phyloP scores from a whole-genome alignment of 2,329 filamentous ascomycete genomes.

The Cordyceps cicadae region DNA sequence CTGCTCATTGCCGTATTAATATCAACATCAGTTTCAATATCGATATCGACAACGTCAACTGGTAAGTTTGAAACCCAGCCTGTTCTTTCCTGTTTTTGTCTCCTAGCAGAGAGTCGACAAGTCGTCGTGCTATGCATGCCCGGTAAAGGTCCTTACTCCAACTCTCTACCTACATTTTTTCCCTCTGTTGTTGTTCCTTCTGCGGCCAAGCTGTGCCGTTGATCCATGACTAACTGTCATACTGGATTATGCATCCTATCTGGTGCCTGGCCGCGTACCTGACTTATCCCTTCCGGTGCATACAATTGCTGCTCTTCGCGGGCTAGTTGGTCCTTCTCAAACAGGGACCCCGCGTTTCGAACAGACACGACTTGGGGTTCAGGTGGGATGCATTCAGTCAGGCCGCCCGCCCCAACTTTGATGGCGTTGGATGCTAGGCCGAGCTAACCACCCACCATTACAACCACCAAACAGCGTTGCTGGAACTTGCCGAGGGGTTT shows the following conservation, averaged over 20 bases:
- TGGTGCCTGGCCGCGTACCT: neutral
- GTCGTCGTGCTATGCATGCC: too few species aligned
- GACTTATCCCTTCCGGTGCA: neutral
- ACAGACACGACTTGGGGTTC: neutral
- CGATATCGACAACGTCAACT: too few species aligned
- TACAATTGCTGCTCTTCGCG: neutral
- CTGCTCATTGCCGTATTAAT: too few species aligned
- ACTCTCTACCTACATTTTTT: neutral
- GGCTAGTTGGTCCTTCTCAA: neutral
- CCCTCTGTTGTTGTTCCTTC: neutral
- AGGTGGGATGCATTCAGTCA: neutral
- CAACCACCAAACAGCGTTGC: neutral
- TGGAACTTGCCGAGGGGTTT: neutral
- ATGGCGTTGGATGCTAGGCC: neutral
- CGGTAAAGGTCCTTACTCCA: too few species aligned
- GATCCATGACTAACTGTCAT: neutral
- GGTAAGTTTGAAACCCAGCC: too few species aligned
- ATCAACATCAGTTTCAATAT: too few species aligned
- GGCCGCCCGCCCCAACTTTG: neutral
- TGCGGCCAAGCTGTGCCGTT: neutral
- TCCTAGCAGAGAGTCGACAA: too few species aligned
- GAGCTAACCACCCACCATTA: neutral
- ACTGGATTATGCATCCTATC: neutral
- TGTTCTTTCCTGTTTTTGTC: too few species aligned
- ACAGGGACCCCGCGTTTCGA: conserved; percentile 4